Evolutionary conservation across 2,329 filamentous ascomycete species (phyloP), one percentile per base, ranked within the genome.

Genomic region (Aschersonia sp.): DNA sequence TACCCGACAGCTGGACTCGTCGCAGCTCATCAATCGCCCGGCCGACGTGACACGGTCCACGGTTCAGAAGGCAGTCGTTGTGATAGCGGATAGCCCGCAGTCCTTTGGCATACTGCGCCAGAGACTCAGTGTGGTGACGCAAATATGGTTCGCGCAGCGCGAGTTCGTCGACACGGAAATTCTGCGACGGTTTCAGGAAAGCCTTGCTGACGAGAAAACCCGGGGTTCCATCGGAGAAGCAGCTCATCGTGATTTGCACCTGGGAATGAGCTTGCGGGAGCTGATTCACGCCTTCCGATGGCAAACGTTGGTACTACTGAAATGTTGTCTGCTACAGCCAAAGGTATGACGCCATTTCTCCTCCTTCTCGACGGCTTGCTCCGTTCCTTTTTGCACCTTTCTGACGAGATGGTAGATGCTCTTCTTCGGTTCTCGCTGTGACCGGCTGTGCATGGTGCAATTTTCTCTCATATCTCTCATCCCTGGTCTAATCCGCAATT

Each of bases 61-160:
- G 1, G 92, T 98, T 42, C 92, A 98, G 64, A 98, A 98, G 70
- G 92, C 91, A 10, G 89, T 98, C 3, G 91, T 98, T 44, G 89
- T 95, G 48, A 88, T 98, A 56, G 89, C 87, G 48, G 87, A 96
- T 65, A 88, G 80, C 53, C 92, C 92, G 6, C 85, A 92, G 60
- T 81, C 81, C 58, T 94, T 98, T 64, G 89, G 89, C 48, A 85
- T 92, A 69, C 70, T 98, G 61, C 82, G 91, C 58, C 87, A 97
- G 66, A 84, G 92, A 55, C 70, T 98, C 53, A 85, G 85, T 45
- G 82, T 95, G 32, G 89, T 98, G 12, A 96, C 91, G 4, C 85
- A 82, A 56, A 91, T 91, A 30, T 98, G 92, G 92, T 98, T 98
- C 66, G 86, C 84, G 52, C 92, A 98, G 71, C 83, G 72, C 51